These are phyloP conservation scores for Clausena lansium DNA, from an alignment of 345 rosid genomes.

Conservation along the genomic window DNA sequence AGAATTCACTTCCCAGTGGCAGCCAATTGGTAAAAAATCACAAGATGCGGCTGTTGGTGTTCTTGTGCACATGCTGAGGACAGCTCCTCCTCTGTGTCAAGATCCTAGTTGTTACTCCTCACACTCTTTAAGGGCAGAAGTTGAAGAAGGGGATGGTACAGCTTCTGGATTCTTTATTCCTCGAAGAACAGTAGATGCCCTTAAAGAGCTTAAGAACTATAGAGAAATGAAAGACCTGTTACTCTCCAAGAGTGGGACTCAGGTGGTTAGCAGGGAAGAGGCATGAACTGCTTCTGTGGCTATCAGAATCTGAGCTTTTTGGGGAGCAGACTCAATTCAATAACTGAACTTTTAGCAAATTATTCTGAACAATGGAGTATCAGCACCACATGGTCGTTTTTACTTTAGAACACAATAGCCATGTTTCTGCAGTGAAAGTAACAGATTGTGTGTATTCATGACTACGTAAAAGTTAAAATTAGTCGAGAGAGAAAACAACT, in stretches of 20 bases:
- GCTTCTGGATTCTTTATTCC: slow-evolving; percentile 74
- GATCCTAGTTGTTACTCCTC: slow-evolving; percentile 65
- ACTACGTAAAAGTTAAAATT: too few species aligned
- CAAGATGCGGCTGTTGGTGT: slow-evolving; percentile 91
- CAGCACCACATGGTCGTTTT: too few species aligned
- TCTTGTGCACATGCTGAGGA: slow-evolving; percentile 76
- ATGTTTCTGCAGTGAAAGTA: too few species aligned
- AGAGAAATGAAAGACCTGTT: slow-evolving; percentile 78
- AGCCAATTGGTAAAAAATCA: slow-evolving; percentile 53
- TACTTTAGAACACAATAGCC: too few species aligned
- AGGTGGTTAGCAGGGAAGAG: slow-evolving; percentile 35
- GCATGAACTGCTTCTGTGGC: slow-evolving; percentile 4
- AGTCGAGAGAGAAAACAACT: too few species aligned
- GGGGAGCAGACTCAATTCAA: not conserved
- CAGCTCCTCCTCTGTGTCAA: slow-evolving; percentile 76
- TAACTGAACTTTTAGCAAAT: too few species aligned
- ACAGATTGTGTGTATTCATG: too few species aligned
- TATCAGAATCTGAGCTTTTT: not conserved
- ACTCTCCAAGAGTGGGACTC: slow-evolving; percentile 69
- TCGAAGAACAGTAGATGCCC: slow-evolving; percentile 68
- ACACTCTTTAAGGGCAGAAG: slow-evolving; percentile 43
- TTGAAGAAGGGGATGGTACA: slow-evolving; percentile 48
- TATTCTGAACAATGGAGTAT: too few species aligned
- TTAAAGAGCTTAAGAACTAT: slow-evolving; percentile 81
- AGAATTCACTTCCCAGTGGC: slow-evolving; percentile 43